Evolutionary conservation across 495 filamentous ascomycete species (phyloP).

Genomic region (Penicillium waksmanii): DNA sequence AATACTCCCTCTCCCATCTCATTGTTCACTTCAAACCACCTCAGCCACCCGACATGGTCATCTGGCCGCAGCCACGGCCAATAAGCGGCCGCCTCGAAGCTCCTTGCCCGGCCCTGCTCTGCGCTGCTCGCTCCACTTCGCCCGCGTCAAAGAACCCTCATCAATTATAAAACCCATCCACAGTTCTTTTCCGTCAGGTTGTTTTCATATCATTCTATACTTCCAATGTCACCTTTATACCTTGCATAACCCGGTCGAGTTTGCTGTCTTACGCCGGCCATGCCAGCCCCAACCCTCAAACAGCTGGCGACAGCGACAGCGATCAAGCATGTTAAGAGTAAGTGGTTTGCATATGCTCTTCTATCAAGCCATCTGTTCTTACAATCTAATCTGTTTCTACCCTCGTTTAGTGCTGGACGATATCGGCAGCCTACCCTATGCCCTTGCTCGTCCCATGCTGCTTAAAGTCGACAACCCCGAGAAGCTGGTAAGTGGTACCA

Average conservation of each 20-base stretch:
- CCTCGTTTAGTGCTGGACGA: constrained; percentile 54
- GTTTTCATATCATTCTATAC: constrained; percentile 12
- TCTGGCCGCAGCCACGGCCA: constrained; percentile 8
- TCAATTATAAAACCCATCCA: background rate
- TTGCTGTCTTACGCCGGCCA: constrained; percentile 26
- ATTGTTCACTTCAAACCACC: background rate
- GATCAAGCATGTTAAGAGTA: constrained; percentile 51
- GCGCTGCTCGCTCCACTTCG: background rate
- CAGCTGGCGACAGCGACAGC: constrained; percentile 49
- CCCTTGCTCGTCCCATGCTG: constrained; percentile 61
- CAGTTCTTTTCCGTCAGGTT: background rate
- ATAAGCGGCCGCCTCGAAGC: constrained; percentile 6
- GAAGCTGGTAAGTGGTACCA: constrained; percentile 57
- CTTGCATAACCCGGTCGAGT: constrained; percentile 12
- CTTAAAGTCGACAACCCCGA: constrained; percentile 64
- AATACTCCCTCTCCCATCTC: no score
- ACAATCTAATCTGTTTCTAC: background rate
- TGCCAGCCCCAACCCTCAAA: constrained; percentile 47
- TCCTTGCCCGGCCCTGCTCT: background rate
- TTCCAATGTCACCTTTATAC: constrained; percentile 25
- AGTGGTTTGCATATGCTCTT: constrained; percentile 12
- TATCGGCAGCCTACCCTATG: constrained; percentile 67
- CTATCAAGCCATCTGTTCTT: background rate
- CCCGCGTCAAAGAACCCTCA: constrained; percentile 1
- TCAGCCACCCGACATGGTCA: background rate